These are phyloP conservation scores for Ambrosiella xylebori DNA, from an alignment of 2,329 filamentous ascomycete genomes.

Conservation along the genomic window DNA sequence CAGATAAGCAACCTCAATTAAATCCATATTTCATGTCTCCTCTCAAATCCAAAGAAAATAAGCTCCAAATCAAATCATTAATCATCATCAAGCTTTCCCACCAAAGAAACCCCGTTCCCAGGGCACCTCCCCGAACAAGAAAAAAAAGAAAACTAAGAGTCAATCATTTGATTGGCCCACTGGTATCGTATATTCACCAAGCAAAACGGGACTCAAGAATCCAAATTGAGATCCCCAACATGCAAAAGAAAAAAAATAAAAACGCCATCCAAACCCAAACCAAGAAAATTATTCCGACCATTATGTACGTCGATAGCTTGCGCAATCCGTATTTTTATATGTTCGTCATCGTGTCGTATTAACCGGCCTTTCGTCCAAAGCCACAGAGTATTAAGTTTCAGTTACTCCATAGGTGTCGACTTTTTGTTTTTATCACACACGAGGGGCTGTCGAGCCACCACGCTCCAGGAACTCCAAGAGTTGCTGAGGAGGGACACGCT, in stretches of 20 bases:
- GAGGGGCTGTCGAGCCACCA: constrained; percentile 34
- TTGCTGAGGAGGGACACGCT: constrained; percentile 43
- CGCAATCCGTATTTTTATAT: background rate
- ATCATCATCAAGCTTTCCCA: too few species aligned
- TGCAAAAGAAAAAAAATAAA: constrained; percentile 2
- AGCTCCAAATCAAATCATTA: too few species aligned
- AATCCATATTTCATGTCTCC: too few species aligned
- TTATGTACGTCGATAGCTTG: background rate
- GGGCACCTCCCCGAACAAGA: too few species aligned
- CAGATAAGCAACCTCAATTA: too few species aligned
- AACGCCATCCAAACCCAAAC: constrained; percentile 4
- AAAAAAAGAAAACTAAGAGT: too few species aligned
- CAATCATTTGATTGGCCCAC: too few species aligned
- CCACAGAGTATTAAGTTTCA: background rate
- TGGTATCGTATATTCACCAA: constrained; percentile 7
- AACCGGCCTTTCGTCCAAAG: background rate
- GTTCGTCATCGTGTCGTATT: background rate
- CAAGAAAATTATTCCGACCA: background rate
- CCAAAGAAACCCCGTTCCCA: too few species aligned
- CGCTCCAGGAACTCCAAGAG: constrained; percentile 36
- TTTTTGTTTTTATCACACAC: constrained; percentile 1
- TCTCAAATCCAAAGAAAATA: too few species aligned
- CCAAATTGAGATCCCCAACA: constrained; percentile 3
- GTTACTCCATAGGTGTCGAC: background rate
- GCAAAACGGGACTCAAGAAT: constrained; percentile 12